Base-by-base conservation (phyloP, 2,329 filamentous ascomycete genomes). In the Cordyceps cicadae region DNA sequence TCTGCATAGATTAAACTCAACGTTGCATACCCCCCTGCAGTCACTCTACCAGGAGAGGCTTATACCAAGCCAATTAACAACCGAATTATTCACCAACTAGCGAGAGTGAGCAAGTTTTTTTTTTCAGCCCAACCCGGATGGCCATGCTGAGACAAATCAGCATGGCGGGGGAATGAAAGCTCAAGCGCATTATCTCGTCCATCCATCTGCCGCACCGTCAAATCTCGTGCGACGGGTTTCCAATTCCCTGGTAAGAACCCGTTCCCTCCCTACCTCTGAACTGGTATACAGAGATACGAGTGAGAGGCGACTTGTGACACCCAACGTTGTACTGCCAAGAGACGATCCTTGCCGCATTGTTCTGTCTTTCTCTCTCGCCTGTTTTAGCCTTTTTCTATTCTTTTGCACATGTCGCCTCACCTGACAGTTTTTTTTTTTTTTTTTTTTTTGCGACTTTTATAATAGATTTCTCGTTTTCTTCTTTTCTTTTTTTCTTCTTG, bases 21-120 rank as follows among this genome's bases (percentile, higher is more conserved):
- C 56, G 56, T 59, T 59, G 37, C 56, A 57, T 49, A 56, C 9
- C 11, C 34, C 29, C 45, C 46, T 34, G 43, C 11, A 46, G 2
- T 21, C n/a, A 11, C 45, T 21, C 32, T 29, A 29, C 29, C 29
- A 7, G 5, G 29, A 29, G 29, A 29, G 29, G 29, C 7, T 29
- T 4, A 29, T 29, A 29, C 29, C 29, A 29, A 29, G 29, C 29
- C 29, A 29, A 29, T 29, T 1, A 29, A 29, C 29, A 29, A 7
- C 29, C 7, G 5, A 29, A 6, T 7, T 29, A 29, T 29, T 29
- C 1, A 8, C 29, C 29, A 55, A 17, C n/a, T 17, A 17, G 41
- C 8, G 12, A 21, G 12, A n/a, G 6, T 52, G 56, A 59, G 56
- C 48, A 45, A 12, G 46, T 59, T 59, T 59, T 26, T 59, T 59